Base-by-base conservation (phyloP, 2,329 filamentous ascomycete species). In the Ascocoryne sarcoides region DNA sequence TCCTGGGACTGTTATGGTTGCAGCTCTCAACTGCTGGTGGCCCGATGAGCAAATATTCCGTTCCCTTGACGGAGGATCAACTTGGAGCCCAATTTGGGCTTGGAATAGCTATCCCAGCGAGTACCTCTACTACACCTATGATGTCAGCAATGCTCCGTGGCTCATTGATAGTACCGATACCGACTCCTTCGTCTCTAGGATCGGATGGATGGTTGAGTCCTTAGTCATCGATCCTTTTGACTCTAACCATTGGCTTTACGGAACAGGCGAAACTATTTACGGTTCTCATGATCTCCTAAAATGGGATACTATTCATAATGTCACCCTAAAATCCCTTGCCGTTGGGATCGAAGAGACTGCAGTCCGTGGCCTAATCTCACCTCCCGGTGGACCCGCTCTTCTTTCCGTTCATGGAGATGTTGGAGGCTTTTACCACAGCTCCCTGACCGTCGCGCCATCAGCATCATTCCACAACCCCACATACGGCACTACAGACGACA, bases 191-290 rank as follows among this genome's bases (percentile, higher is more conserved):
- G 15, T 39, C 10, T 32, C 40, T 10, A 44, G 36, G 20, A 56
- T 78, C 3, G 75, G 75, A 2, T 78, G 74, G 73, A 78, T 77
- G 75, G 71, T 77, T 7, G 75, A 78, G 50, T 60, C 67, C 0
- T 56, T 79, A 5, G 70, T 70, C 14, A 78, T 79, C 36, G 64
- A 78, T 50, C 75, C 75, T 0, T 64, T 68, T 18, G 72, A 79
- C 49, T 75, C 71, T 41, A 65, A 76, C 50, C 73, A 76, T 53
- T 77, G 72, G 71, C 59, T 77, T 0, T 79, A 78, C 42, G 72
- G 70, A n/a, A 79, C 75, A 0, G 74, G 75, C 2, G 56, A 68
- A n/a, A 74, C 70, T 0, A 58, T 75, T 32, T 73, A 67, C 28
- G 71, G 71, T 8, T 69, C 73, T 8, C 45, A 44, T 26, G 46